phyloP scores from a whole-genome alignment of 2,329 filamentous ascomycete genomes.

The Calonectria crousiana region DNA sequence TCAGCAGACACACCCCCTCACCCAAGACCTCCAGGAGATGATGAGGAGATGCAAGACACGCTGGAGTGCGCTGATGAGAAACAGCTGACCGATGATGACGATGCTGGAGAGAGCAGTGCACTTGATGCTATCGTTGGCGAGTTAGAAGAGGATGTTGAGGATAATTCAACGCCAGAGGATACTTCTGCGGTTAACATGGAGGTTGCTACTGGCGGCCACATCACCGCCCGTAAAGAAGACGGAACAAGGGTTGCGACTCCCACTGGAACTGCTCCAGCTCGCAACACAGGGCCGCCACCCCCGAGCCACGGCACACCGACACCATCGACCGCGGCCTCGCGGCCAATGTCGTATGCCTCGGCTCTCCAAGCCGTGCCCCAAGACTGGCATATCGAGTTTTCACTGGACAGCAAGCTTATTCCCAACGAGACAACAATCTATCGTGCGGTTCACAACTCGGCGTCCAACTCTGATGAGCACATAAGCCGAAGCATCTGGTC shows the following conservation, averaged over 20 bases:
- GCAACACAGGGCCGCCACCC: constrained; percentile 55
- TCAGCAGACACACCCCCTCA: constrained; percentile 64
- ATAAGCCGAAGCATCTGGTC: constrained; percentile 87
- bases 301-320: constrained; percentile 60
- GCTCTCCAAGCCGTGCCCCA: constrained; percentile 84
- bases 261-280: constrained; percentile 65
- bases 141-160: constrained; percentile 86
- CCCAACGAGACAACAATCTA: constrained; percentile 96
- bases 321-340: constrained; percentile 68
- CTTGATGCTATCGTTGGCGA: constrained; percentile 93
- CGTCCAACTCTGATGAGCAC: constrained; percentile 69
- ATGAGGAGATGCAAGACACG: constrained; percentile 74
- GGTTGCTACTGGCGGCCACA: constrained; percentile 85
- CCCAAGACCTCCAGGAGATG: constrained; percentile 65
- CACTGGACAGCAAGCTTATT: constrained; percentile 84
- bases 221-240: constrained; percentile 92
- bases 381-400: constrained; percentile 99
- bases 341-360: constrained; percentile 85
- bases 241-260: constrained; percentile 89
- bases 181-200: constrained; percentile 93
- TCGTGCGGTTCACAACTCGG: constrained; percentile 83
- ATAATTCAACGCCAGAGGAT: constrained; percentile 71
- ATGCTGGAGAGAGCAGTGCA: constrained; percentile 73
- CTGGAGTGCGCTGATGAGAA: constrained; percentile 95
- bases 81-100: constrained; percentile 80